Base-by-base conservation (phyloP, 176 grass and related monocot genomes). In the Raddia guianensis region DNA sequence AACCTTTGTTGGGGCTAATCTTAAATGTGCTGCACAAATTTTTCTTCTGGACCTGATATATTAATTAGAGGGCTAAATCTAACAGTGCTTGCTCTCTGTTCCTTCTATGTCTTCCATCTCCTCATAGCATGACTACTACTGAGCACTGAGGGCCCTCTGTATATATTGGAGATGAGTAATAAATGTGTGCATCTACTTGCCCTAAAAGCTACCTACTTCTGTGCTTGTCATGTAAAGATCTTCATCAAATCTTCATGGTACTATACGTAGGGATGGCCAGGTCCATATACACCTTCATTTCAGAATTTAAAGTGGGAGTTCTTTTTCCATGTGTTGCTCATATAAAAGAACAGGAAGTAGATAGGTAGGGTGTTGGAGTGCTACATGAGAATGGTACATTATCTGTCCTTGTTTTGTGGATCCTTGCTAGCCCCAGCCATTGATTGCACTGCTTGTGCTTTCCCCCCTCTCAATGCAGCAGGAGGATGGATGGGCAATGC, bases 401-500 rank as follows among this genome's bases (percentile, higher is more conserved):
- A 68, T 61, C 44, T 86, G 83, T 89, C 72, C 78, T 53, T 45
- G 66, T 33, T 35, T 82, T 89, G n/a, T 81, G 58, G 65, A 82
- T 86, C 73, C 78, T 86, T 73, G 47, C 21, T 86, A 68, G 47
- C 21, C 58, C 66, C 74, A 61, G 18, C n/a, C 73, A 87, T 78
- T 94, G 27, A 70, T 72, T 82, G 61, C 75, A 13, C 8, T 74
- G 35, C 78, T 78, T 85, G 43, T 84, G 84, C 63, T 66, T 80
- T 74, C 8, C 40, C 65, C 18, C 43, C 63, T 27, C 83, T 80
- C 68, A 71, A 80, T 77, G 60, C 66, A 85, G 85, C 80, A 96
- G 89, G 76, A 84, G 83, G 90, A 93, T 85, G 89, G 89, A 88
- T 99, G 97, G 97, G 91, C 89, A 65, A 91, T 99, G 97, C 87